These are phyloP conservation scores for Mixia osmundae DNA, from an alignment of 1,284 basidiomycete genomes.

Conservation along the genomic window DNA sequence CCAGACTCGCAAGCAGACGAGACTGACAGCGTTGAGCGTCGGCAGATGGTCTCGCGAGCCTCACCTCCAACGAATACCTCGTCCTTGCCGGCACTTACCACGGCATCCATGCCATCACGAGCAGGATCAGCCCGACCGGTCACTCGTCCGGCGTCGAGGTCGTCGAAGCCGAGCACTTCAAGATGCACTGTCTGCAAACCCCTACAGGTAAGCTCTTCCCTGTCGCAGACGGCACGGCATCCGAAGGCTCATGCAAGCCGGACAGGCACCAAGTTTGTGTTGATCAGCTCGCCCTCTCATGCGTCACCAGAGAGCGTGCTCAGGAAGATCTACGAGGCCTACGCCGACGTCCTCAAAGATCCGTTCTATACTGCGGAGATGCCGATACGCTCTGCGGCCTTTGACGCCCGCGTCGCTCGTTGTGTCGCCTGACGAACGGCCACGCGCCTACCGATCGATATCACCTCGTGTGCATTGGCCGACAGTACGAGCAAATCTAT, in stretches of 20 bases:
- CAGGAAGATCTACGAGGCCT: conserved; percentile 18
- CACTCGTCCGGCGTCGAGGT: conserved; percentile 64
- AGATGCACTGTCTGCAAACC: conserved; percentile 68
- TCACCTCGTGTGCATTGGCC: no score
- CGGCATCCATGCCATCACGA: conserved; percentile 93
- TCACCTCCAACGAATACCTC: conserved; percentile 90
- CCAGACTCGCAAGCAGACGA: no score
- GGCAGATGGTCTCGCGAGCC: conserved; percentile 55
- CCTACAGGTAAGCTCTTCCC: conserved; percentile 46
- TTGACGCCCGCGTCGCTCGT: conserved; percentile 44
- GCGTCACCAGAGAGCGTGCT: conserved; percentile 26
- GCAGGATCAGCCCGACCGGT: conserved; percentile 61
- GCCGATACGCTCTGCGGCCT: conserved; percentile 80
- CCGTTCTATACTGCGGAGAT: conserved; percentile 97
- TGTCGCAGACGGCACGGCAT: not conserved
- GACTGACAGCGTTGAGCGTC: not conserved
- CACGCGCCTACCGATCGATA: no score
- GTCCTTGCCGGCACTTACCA: conserved; percentile 92
- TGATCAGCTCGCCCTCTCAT: conserved; percentile 59
- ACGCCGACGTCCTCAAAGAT: conserved; percentile 61
- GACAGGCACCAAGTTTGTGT: conserved; percentile 87
- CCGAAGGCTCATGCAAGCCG: not conserved
- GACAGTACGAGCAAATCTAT: no score
- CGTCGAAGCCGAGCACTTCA: conserved; percentile 83
- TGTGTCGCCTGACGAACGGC: no score